Percentiles rank a stretch among this genome's conserved stretches.
Conservation (phyloP, 1,139 yeast genomes). For the Pichia sp. region DNA sequence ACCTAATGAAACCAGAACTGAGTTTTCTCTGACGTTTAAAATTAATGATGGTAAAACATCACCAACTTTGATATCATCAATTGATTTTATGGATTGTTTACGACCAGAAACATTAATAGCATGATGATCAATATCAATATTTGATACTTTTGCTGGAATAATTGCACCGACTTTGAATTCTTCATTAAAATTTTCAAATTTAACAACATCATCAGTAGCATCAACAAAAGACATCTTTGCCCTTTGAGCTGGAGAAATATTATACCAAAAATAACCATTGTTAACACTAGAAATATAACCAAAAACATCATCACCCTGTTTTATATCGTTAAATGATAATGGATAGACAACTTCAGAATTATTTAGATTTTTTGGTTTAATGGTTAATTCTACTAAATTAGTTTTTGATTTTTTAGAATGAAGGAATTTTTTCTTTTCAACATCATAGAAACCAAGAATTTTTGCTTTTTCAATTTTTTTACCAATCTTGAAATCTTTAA, state of each 20-base stretch:
- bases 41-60: slow-evolving; percentile 59
- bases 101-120: slow-evolving; percentile 48
- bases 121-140: slow-evolving; percentile 49
- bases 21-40: slow-evolving; percentile 53
- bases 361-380: slow-evolving; percentile 38
- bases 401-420: slow-evolving; percentile 62
- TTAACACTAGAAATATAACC: slow-evolving; percentile 45
- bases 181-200: slow-evolving; percentile 46
- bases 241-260: slow-evolving; percentile 58
- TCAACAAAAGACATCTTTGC: slow-evolving; percentile 69
- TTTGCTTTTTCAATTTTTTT: slow-evolving; percentile 49
- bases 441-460: slow-evolving; percentile 74
- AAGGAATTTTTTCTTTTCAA: slow-evolving; percentile 60
- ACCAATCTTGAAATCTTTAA: slow-evolving; percentile 53
- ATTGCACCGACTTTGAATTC: slow-evolving; percentile 69
- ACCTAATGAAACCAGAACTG: slow-evolving; percentile 63
- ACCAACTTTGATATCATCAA: slow-evolving; percentile 54
- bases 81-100: slow-evolving; percentile 34
- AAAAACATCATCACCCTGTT: slow-evolving; percentile 38
- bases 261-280: slow-evolving; percentile 54
- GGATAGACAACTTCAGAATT: slow-evolving; percentile 29
- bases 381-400: slow-evolving; percentile 60
- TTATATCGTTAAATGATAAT: slow-evolving; percentile 35
- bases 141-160: slow-evolving; percentile 50
- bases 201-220: slow-evolving; percentile 48